Evolutionary conservation across 2,329 filamentous ascomycete genomes (phyloP).

Genomic region (Ustulina deusta): DNA sequence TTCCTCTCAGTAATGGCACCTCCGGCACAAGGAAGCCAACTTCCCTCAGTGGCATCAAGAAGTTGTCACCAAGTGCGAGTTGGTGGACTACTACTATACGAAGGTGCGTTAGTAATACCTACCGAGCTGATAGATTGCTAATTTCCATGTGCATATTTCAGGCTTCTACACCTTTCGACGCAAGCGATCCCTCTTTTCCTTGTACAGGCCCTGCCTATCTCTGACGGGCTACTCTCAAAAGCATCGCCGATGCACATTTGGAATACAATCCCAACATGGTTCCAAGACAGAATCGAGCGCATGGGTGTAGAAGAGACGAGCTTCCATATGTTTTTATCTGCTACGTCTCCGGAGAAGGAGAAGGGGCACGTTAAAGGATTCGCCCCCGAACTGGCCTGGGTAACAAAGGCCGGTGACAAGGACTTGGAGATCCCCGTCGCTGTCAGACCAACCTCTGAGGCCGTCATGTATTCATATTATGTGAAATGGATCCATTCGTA

Average conservation of each 20-base stretch:
- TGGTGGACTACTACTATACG: slow-evolving; percentile 96
- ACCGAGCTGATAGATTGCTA: slow-evolving; percentile 6
- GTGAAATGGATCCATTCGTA: slow-evolving; percentile 82
- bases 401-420: slow-evolving; percentile 89
- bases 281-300: slow-evolving; percentile 81
- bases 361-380: slow-evolving; percentile 70
- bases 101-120: slow-evolving; percentile 50
- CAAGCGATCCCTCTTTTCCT: slow-evolving; percentile 41
- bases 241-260: slow-evolving; percentile 74
- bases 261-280: slow-evolving; percentile 75
- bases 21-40: slow-evolving; percentile 60
- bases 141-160: slow-evolving; percentile 76
- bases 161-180: slow-evolving; percentile 93
- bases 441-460: slow-evolving; percentile 76
- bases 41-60: slow-evolving; percentile 98
- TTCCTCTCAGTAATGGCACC: slow-evolving; percentile 30
- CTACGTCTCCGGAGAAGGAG: slow-evolving; percentile 80
- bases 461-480: slow-evolving; percentile 53
- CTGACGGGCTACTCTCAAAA: slow-evolving; percentile 31
- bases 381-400: slow-evolving; percentile 90
- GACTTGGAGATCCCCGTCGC: slow-evolving; percentile 85
- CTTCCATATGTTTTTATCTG: slow-evolving; percentile 95
- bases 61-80: slow-evolving; percentile 94
- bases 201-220: slow-evolving; percentile 9
- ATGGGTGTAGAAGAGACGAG: slow-evolving; percentile 96